These are phyloP conservation scores for Alnus rubra DNA, from an alignment of 306 rosid genomes.

Conservation along the genomic window DNA sequence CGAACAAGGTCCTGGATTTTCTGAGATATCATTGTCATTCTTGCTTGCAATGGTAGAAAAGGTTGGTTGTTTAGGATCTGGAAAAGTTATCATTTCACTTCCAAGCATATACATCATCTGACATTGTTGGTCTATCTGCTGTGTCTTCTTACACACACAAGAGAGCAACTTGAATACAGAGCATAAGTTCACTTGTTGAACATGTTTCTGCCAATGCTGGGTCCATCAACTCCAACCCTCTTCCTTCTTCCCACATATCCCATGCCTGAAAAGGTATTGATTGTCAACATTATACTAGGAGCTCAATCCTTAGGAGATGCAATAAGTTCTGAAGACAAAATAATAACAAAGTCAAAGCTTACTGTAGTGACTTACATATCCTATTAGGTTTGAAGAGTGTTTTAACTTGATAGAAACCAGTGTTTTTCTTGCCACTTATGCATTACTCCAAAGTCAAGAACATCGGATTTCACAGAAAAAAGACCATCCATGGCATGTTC, in stretches of 20 bases:
- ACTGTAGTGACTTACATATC: conserved; percentile 13
- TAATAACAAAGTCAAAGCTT: background rate
- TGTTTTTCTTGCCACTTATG: conserved; percentile 18
- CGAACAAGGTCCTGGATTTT: conserved; percentile 9
- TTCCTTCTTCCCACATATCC: background rate
- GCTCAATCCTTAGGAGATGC: background rate
- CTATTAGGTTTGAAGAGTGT: conserved; percentile 8
- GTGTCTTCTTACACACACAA: conserved; percentile 20
- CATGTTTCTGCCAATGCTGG: conserved; percentile 9
- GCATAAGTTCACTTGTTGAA: background rate
- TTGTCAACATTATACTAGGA: background rate
- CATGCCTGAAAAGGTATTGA: background rate
- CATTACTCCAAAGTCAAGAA: conserved; percentile 25
- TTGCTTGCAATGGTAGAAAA: conserved; percentile 4
- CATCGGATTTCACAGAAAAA: conserved; percentile 22
- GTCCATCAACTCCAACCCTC: conserved; percentile 26
- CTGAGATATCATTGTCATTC: background rate
- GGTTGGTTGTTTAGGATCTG: conserved; percentile 11
- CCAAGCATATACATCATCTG: conserved; percentile 17
- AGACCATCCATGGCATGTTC: conserved; percentile 24
- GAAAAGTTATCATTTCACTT: conserved; percentile 1
- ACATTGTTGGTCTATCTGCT: background rate
- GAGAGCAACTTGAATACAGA: conserved; percentile 12
- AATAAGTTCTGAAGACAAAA: background rate
- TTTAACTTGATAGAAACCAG: background rate